These are phyloP conservation scores for Populus hybrid DNA, from an alignment of 441 rosid species.

Conservation along the genomic window DNA sequence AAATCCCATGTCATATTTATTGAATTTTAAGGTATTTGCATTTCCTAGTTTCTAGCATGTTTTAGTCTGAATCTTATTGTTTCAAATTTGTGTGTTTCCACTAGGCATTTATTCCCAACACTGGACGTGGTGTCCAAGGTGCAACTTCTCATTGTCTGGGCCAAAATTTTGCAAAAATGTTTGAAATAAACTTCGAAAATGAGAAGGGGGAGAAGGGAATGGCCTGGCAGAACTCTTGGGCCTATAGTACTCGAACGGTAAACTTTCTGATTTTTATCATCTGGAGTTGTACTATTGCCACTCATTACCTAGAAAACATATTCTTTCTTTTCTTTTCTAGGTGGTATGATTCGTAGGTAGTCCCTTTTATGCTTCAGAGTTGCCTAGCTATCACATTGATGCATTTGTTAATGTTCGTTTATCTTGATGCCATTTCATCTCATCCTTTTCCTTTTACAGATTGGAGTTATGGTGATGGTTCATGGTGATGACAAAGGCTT, in stretches of 20 bases:
- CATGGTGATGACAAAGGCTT: slow-evolving; percentile 93
- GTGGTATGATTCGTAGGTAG: slow-evolving; percentile 2
- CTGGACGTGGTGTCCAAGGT: slow-evolving; percentile 98
- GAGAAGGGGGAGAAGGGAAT: slow-evolving; percentile 85
- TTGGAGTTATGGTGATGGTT: slow-evolving; percentile 99
- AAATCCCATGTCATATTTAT: background rate
- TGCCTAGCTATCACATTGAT: background rate
- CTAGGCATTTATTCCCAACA: slow-evolving; percentile 95
- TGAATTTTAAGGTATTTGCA: background rate
- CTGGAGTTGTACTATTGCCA: background rate
- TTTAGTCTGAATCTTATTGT: slow-evolving; percentile 11
- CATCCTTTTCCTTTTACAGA: slow-evolving; percentile 32
- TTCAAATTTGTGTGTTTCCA: slow-evolving; percentile 13
- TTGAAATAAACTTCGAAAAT: slow-evolving; percentile 86
- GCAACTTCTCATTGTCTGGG: slow-evolving; percentile 98
- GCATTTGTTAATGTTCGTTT: background rate
- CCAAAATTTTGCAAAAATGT: slow-evolving; percentile 97
- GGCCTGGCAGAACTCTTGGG: slow-evolving; percentile 99
- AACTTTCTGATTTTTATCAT: slow-evolving; percentile 10
- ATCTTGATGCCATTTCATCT: slow-evolving; percentile 2
- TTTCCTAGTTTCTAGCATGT: background rate
- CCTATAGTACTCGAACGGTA: slow-evolving; percentile 89
- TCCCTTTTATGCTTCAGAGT: background rate
- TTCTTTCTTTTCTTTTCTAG: background rate
- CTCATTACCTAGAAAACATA: background rate